These are phyloP conservation scores for Triticum monococcum DNA, from an alignment of 176 grass and related monocot genomes.

Conservation along the genomic window DNA sequence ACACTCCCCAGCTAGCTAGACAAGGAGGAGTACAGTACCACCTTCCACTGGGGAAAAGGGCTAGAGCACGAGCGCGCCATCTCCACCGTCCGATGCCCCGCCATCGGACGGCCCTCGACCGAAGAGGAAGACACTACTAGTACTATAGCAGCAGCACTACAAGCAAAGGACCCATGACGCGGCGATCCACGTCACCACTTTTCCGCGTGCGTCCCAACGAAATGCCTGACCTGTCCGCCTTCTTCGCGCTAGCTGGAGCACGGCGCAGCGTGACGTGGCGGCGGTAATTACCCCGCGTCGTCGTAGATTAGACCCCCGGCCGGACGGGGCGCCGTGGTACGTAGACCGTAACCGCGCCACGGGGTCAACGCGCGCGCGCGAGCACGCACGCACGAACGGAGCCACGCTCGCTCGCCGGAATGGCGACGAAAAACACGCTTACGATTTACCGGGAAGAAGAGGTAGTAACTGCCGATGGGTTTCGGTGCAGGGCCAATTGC, in stretches of 20 bases:
- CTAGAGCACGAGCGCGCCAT: not conserved
- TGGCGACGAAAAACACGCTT: not conserved
- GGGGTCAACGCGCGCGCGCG: no score
- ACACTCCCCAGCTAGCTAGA: not conserved
- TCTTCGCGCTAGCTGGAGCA: no score
- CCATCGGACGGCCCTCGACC: not conserved
- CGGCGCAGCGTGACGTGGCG: no score
- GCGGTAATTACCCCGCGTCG: no score
- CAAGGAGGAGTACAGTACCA: no score
- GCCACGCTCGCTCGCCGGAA: not conserved
- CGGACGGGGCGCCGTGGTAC: no score
- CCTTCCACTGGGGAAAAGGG: not conserved
- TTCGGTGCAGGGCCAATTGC: slow-evolving; percentile 28
- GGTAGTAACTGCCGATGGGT: not conserved
- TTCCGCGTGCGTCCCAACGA: no score
- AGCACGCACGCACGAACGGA: not conserved
- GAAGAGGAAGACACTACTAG: no score
- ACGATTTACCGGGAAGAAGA: no score
- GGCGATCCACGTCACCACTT: not conserved
- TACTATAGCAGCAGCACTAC: no score
- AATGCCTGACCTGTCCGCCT: not conserved
- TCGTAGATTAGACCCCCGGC: no score
- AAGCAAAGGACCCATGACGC: not conserved
- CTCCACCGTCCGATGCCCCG: not conserved
- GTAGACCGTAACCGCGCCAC: no score